These are phyloP conservation scores for Davidsoniella virescens DNA, from an alignment of 2,329 filamentous ascomycete species.

Conservation along the genomic window DNA sequence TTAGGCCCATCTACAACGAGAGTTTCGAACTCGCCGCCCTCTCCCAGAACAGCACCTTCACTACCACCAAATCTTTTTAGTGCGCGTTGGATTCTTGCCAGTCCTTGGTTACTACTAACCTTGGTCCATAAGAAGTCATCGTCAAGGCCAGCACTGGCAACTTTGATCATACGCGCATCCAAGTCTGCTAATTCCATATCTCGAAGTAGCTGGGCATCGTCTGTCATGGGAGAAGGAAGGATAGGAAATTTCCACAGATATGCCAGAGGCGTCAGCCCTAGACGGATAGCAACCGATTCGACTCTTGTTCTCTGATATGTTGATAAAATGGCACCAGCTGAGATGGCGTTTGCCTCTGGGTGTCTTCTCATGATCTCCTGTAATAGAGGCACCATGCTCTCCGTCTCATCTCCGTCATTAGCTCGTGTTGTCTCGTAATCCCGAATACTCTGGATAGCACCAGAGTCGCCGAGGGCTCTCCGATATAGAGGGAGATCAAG, in stretches of 20 bases:
- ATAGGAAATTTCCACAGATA: conserved; percentile 86
- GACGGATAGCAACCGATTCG: conserved; percentile 71
- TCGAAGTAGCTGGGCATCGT: conserved; percentile 46
- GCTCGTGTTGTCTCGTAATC: conserved; percentile 40
- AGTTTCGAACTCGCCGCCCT: conserved; percentile 94
- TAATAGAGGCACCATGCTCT: conserved; percentile 69
- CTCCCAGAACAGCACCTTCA: conserved; percentile 63
- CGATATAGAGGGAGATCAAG: conserved; percentile 74
- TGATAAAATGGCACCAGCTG: conserved; percentile 80
- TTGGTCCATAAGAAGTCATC: conserved; percentile 66
- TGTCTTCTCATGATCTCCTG: conserved; percentile 46
- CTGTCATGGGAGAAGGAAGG: conserved; percentile 36
- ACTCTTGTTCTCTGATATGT: conserved; percentile 95
- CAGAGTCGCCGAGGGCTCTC: conserved; percentile 50
- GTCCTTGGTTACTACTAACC: conserved; percentile 43
- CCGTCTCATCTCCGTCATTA: conserved; percentile 58
- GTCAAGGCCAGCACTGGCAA: conserved; percentile 78
- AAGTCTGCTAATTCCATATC: conserved; percentile 69
- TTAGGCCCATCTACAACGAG: conserved; percentile 67
- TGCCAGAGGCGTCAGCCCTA: conserved; percentile 69
- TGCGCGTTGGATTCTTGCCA: conserved; percentile 31
- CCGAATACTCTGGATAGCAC: conserved; percentile 50
- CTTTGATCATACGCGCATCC: conserved; percentile 86
- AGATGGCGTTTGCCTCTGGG: conserved; percentile 71
- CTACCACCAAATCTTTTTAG: conserved; percentile 49